phyloP scores from a whole-genome alignment of 2,329 filamentous ascomycete genomes.

The Hirsutella rhossiliensis region DNA sequence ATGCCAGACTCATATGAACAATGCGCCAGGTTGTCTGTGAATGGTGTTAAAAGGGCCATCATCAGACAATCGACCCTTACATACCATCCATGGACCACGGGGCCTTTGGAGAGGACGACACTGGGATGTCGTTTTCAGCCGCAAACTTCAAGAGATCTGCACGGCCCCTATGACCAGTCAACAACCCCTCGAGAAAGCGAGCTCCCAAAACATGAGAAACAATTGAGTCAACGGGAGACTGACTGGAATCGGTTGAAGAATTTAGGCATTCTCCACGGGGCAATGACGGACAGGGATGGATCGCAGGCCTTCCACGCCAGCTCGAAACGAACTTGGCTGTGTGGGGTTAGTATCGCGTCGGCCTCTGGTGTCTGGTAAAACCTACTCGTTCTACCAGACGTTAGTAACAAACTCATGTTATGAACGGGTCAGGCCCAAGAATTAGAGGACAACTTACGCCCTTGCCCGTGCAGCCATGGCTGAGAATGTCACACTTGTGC shows the following conservation, averaged over 20 bases:
- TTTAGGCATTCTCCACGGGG: constrained; percentile 57
- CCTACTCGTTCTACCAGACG: constrained; percentile 1
- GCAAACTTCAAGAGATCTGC: constrained; percentile 64
- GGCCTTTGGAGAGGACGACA: constrained; percentile 61
- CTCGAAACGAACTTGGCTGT: constrained; percentile 12
- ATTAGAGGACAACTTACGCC: no score
- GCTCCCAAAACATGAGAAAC: constrained; percentile 41
- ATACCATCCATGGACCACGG: constrained; percentile 46
- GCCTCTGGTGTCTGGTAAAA: background rate
- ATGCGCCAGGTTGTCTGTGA: constrained; percentile 13
- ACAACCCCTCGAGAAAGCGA: no score
- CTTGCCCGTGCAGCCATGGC: constrained; percentile 49
- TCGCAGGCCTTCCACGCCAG: constrained; percentile 28
- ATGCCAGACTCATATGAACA: constrained; percentile 66
- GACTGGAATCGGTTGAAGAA: constrained; percentile 6
- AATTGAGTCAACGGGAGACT: no score
- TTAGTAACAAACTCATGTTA: background rate
- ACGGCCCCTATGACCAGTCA: constrained; percentile 37
- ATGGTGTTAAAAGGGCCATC: no score
- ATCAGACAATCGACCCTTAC: constrained; percentile 24
- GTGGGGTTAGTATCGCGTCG: background rate
- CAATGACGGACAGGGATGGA: constrained; percentile 55
- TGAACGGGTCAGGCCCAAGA: background rate
- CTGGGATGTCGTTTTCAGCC: constrained; percentile 52
- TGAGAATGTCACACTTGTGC: constrained; percentile 26